Conservation (phyloP, 148 eudicot genomes). For the Camellia japonica region DNA sequence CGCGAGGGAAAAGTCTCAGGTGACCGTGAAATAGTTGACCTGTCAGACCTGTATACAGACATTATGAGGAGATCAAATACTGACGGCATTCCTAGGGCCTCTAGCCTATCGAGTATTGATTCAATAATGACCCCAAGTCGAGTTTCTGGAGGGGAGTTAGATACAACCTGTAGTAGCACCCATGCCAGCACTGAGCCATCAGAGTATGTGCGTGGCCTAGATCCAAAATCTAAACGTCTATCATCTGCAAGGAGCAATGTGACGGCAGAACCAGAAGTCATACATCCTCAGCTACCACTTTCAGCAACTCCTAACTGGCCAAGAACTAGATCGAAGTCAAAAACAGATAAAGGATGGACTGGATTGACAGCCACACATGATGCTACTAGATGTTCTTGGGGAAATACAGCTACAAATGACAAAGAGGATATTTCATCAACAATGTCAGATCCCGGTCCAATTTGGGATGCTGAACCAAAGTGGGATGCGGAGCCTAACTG, state of each 20-base stretch:
- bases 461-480: conserved; percentile 96
- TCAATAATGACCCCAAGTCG: conserved; percentile 92
- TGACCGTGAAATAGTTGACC: conserved; percentile 66
- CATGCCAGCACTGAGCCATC: conserved; percentile 88
- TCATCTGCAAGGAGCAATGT: conserved; percentile 78
- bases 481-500: conserved; percentile 89
- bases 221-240: conserved; percentile 78
- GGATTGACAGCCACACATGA: conserved; percentile 66
- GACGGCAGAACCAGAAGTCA: conserved; percentile 79
- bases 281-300: conserved; percentile 78
- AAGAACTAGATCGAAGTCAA: conserved; percentile 86
- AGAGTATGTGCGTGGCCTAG: conserved; percentile 86
- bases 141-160: conserved; percentile 70
- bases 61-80: conserved; percentile 74
- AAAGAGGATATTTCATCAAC: conserved; percentile 98
- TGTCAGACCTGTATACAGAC: conserved; percentile 88
- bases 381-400: conserved; percentile 69
- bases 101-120: conserved; percentile 91
- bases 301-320: conserved; percentile 89
- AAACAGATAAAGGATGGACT: conserved; percentile 78
- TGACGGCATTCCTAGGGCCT: conserved; percentile 89
- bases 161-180: conserved; percentile 76
- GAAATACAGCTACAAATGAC: conserved; percentile 64
- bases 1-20: conserved; percentile 45
- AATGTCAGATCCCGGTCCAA: conserved; percentile 96